Base-by-base conservation (phyloP, 2,329 filamentous ascomycete species). In the Trichoderma breve region DNA sequence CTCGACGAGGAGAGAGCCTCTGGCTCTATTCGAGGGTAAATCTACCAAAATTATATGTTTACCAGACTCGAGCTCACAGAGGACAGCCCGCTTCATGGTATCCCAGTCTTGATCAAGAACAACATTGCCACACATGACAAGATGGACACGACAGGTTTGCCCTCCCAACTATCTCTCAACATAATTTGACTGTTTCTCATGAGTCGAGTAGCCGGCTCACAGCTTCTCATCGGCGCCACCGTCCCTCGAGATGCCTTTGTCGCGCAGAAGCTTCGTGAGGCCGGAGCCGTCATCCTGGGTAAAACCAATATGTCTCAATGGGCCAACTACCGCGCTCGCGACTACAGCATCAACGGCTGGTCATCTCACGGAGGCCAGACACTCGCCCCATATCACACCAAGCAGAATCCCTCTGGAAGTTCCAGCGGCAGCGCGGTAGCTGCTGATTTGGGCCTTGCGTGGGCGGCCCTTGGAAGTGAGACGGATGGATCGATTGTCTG, bases 51-150 rank as follows among this genome's bases (percentile, higher is more conserved):
- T 26, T 12, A 4, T 8, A 43, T 18, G 2, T 24, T 14, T 18
- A 11, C 8, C 8, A 21, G 3, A 6, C 18, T 14, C 30, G 28
- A n/a, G 9, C 65, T 60, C 36, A 68, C 36, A 51, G 6, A 12
- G 7, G 18, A 28, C 15, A 76, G 74, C 0, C 87, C 88, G 0
- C 80, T 91, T 1, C 88, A 91, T 77, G 90, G 90, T 2, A 84
- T 92, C 2, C 90, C 90, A 0, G 86, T 92, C 55, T 80, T 91
- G 4, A 84, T 91, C 80, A 91, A 92, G 80, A 87, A 90, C 79
- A 91, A 90, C 77, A 90, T 91, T 72, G 89, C 86, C 30, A 91
- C 89, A 0, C 78, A 80, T 1, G 89, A 91, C 76, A 77, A 84
- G 73, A 89, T 90, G 87, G 86, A 89, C 76, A 91, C 88, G 70